Base-by-base conservation (phyloP, 2,329 filamentous ascomycete genomes). In the Elsinoe batatas region DNA sequence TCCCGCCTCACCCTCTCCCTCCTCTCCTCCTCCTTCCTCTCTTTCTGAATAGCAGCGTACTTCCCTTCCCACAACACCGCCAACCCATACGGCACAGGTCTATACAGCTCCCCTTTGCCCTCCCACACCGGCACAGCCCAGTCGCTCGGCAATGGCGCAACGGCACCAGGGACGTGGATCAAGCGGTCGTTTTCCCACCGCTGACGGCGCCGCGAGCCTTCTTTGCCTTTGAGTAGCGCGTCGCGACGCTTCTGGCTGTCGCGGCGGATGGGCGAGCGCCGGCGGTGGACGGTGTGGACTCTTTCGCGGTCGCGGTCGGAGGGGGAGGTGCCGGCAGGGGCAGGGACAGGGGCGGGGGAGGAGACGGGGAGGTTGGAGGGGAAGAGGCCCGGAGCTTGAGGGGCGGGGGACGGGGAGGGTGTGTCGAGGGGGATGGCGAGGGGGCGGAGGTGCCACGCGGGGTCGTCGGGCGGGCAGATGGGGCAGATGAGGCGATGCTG, bases 171-270 rank as follows among this genome's bases (percentile, higher is more conserved):
- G 58, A 97, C 93, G 70, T 84, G 81, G 56, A 95, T 74, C 59
- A 97, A 82, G 61, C 82, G 89, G 72, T 95, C 91, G 70, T 97
- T 98, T 75, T 98, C 93, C 90, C 91, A 97, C 56, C 91, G 80
- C 64, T 91, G 84, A 50, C 91, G 79, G 64, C 91, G 84, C 35
- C 91, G 81, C 64, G 83, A 91, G 33, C 91, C 91, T 70, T 96
- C 90, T 63, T 94, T 95, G 56, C 91, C 91, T 73, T 90, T 94
- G 32, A 93, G 76, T 53, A 95, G 67, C 2, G 83, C 81, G 61
- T 95, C 89, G 15, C 91, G 83, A 53, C 80, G 72, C 65, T 81
- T 82, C 64, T 81, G 64, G 62, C 80, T 84, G 63, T 85, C 82
- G 51, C 81, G 77, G 33, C 79, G 74, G 44, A 81, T 64, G 5